Percentiles rank a stretch among this genome's conserved stretches.
Evolutionary conservation across 768 basidiomycete species (phyloP).

Genomic region (Cystofilobasidium ferigula): DNA sequence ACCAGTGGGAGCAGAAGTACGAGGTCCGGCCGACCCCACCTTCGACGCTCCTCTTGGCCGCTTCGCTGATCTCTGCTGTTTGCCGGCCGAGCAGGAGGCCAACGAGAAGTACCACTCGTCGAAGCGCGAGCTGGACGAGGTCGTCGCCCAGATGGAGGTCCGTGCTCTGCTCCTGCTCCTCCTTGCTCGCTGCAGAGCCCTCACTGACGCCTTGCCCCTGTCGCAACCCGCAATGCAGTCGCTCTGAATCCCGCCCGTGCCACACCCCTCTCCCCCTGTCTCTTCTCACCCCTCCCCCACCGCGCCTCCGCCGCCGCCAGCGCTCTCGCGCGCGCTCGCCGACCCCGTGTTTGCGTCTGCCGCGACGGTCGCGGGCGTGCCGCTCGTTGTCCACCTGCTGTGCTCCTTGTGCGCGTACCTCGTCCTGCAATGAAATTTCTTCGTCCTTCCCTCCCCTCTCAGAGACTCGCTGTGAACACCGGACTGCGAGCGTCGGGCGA

Average conservation of each 20-base stretch:
- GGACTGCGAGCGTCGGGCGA: too few species aligned
- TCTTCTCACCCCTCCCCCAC: background rate
- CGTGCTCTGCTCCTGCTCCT: background rate
- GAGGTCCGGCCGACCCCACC: slow-evolving; percentile 52
- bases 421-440: background rate
- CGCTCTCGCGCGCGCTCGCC: background rate
- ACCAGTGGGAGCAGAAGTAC: slow-evolving; percentile 85
- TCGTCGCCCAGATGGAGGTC: slow-evolving; percentile 60
- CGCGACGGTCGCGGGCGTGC: background rate
- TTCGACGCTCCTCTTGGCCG: background rate
- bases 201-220: background rate
- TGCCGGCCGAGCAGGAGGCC: slow-evolving; percentile 57
- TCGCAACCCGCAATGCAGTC: background rate
- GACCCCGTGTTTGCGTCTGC: background rate
- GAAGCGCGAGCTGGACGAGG: slow-evolving; percentile 72
- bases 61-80: background rate
- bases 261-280: background rate
- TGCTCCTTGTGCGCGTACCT: background rate
- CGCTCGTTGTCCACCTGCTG: background rate
- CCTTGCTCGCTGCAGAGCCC: background rate
- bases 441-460: background rate
- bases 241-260: slow-evolving; percentile 8
- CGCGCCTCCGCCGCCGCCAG: background rate
- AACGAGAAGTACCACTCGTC: slow-evolving; percentile 58
- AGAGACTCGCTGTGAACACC: too few species aligned